A percentile compares a stretch with the other conserved stretches of the same genome.
These are phyloP conservation scores for Xylariaceae sp. DNA, from an alignment of 2,329 filamentous ascomycete genomes.

Conservation along the genomic window DNA sequence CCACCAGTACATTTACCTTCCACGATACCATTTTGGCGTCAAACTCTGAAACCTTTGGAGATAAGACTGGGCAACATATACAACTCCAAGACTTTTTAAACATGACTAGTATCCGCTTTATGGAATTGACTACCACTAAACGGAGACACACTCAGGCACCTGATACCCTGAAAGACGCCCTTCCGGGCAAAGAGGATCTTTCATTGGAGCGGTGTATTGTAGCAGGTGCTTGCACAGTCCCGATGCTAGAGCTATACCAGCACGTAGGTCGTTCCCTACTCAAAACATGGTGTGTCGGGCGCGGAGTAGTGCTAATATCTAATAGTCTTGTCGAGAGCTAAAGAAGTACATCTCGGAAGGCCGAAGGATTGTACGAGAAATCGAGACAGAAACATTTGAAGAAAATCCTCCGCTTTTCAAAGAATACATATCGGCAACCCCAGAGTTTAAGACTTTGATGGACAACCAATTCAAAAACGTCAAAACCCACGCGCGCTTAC, in stretches of 20 bases:
- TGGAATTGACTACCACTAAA: slow-evolving; percentile 97
- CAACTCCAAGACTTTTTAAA: slow-evolving; percentile 90
- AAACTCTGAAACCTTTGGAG: slow-evolving; percentile 42
- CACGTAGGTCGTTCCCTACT: slow-evolving; percentile 54
- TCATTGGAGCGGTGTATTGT: slow-evolving; percentile 76
- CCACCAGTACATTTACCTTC: slow-evolving; percentile 42
- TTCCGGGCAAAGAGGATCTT: slow-evolving; percentile 47
- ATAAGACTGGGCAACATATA: slow-evolving; percentile 60
- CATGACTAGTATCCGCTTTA: slow-evolving; percentile 94
- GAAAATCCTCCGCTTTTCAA: slow-evolving; percentile 89
- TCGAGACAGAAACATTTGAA: slow-evolving; percentile 81
- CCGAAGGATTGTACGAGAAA: slow-evolving; percentile 80
- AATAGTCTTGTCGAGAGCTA: slow-evolving; percentile 78
- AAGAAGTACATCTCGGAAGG: slow-evolving; percentile 97
- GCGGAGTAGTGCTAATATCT: slow-evolving; percentile 28
- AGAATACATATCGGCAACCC: slow-evolving; percentile 82
- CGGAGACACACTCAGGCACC: slow-evolving; percentile 76
- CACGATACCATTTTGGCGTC: slow-evolving; percentile 40
- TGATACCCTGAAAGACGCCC: slow-evolving; percentile 41
- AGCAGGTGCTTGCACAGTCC: slow-evolving; percentile 84
- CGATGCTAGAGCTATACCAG: slow-evolving; percentile 91
- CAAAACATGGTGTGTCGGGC: not conserved
- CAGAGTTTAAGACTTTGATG: slow-evolving; percentile 80
- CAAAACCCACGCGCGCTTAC: slow-evolving; percentile 82
- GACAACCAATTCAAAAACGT: slow-evolving; percentile 97